Evolutionary conservation across 345 rosid genomes (phyloP), one percentile per base, ranked within the genome.

Genomic region (Trapa incisa): DNA sequence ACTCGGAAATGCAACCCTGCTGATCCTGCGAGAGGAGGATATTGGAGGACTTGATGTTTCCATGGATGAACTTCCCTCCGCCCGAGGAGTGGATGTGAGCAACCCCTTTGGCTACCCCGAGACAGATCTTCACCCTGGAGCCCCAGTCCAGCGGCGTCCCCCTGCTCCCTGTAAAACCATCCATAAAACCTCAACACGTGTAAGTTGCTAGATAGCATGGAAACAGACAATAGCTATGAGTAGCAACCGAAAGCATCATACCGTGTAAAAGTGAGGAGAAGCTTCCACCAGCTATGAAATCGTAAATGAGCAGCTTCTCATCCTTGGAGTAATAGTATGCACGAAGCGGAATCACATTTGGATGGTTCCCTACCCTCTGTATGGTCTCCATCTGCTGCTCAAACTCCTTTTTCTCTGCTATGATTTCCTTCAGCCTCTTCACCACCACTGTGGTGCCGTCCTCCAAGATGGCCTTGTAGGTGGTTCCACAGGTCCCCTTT

Each of bases 271-370:
- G 77, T 56, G 75, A 39, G 47, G 84, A 84, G 76, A 91, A 80
- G 79, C 84, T 91, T 6, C 94, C 97, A 10, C 80, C 85, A 37
- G 85, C 70, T 65, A 78, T 77, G 75, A 79, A 81, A 79, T 94
- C 95, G 74, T 87, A 86, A 43, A 91, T 96, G 48, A 94, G 84
- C 68, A 94, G 84, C 75, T 90, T 94, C 88, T 88, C 99, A 41
- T 94, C 99, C 83, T 90, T 94, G 2, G 95, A 88, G 75, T 75
- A 90, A 83, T 94, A 94, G 75, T 87, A 94, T 52, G 97, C 99
- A 35, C 96, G 96, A 65, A 88, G 93, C 54, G 99, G 88, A 66
- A 85, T 75, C 14, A 94, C 82, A 72, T 94, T 88, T 62, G 67
- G 83, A 61, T 94, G 96, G 67, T 78, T 92, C 68, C 87, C 74